phyloP scores from a whole-genome alignment of 306 rosid species.

The Cicer pinnatifidum region DNA sequence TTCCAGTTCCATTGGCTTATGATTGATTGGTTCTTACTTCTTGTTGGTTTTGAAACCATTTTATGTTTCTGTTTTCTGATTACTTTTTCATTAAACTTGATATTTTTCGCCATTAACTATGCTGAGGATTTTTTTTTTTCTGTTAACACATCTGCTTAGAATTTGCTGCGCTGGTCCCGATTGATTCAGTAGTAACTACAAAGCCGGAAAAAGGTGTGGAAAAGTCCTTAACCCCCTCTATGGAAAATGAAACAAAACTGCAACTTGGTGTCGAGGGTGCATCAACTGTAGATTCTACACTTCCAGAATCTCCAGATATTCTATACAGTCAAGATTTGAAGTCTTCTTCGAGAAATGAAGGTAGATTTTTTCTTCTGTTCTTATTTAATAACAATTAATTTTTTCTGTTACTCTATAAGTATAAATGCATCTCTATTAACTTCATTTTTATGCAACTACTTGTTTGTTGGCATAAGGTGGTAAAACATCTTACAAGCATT shows the following conservation, averaged over 20 bases:
- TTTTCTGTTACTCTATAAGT: slow-evolving; percentile 15
- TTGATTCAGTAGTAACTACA: slow-evolving; percentile 41
- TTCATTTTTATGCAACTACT: slow-evolving; percentile 12
- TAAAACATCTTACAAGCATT: neutral
- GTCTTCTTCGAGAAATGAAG: slow-evolving; percentile 45
- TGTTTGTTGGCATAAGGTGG: too few relatives aligned
- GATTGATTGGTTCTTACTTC: neutral
- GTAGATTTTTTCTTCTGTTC: slow-evolving; percentile 34
- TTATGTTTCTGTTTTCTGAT: slow-evolving; percentile 24
- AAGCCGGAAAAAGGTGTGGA: slow-evolving; percentile 42
- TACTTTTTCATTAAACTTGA: slow-evolving; percentile 11
- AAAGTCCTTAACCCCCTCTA: slow-evolving; percentile 33
- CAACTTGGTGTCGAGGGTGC: slow-evolving; percentile 37
- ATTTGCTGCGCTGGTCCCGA: slow-evolving; percentile 39
- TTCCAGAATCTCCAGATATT: slow-evolving; percentile 44
- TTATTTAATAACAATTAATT: slow-evolving; percentile 4
- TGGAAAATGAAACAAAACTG: slow-evolving; percentile 41
- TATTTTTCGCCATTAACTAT: slow-evolving; percentile 26
- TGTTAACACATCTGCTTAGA: slow-evolving; percentile 39
- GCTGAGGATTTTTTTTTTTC: slow-evolving; percentile 19
- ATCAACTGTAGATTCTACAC: slow-evolving; percentile 40
- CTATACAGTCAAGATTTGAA: slow-evolving; percentile 26
- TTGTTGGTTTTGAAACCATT: slow-evolving; percentile 27
- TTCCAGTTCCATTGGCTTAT: slow-evolving; percentile 6
- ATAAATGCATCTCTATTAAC: slow-evolving; percentile 19